phyloP scores from a whole-genome alignment of 129 eudicot genomes.

The Tagetes erecta region DNA sequence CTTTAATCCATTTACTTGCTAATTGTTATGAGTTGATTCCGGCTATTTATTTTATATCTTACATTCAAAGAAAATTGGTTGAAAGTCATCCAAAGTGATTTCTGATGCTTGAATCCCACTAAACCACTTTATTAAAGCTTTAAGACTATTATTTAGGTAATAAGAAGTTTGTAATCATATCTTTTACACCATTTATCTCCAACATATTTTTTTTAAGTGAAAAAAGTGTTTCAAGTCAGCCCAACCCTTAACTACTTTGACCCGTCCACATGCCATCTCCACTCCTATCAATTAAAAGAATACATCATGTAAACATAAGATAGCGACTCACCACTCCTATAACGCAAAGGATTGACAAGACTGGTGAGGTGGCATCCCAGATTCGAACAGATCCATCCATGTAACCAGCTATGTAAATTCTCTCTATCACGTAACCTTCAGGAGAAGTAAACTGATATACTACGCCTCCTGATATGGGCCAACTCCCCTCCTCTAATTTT shows the following conservation, averaged over 20 bases:
- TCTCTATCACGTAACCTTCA: conserved; percentile 46
- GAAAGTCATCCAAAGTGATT: not conserved
- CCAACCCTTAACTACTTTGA: conserved; percentile 3
- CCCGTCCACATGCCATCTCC: not conserved
- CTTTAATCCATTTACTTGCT: conserved; percentile 7
- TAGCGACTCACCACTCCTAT: conserved; percentile 48
- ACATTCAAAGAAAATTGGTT: not conserved
- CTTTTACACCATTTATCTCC: not conserved
- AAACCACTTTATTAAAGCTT: not conserved
- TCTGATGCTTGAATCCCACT: not conserved
- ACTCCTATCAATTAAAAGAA: not conserved
- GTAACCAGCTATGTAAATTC: conserved; percentile 76
- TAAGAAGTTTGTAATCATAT: not conserved
- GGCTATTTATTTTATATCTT: not conserved
- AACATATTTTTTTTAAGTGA: too few relatives aligned
- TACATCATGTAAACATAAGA: not conserved
- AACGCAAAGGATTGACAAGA: conserved; percentile 58
- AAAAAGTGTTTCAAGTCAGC: not conserved
- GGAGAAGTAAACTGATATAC: conserved; percentile 38
- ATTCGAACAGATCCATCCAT: conserved; percentile 83
- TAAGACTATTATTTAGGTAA: not conserved
- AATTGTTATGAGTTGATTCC: not conserved
- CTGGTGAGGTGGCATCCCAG: conserved; percentile 91
- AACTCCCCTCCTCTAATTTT: conserved; percentile 36
- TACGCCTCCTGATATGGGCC: conserved; percentile 91